Evolutionary conservation across 1,284 basidiomycete genomes (phyloP), one percentile per base, ranked within the genome.

Genomic region (Meira miltonrushii): DNA sequence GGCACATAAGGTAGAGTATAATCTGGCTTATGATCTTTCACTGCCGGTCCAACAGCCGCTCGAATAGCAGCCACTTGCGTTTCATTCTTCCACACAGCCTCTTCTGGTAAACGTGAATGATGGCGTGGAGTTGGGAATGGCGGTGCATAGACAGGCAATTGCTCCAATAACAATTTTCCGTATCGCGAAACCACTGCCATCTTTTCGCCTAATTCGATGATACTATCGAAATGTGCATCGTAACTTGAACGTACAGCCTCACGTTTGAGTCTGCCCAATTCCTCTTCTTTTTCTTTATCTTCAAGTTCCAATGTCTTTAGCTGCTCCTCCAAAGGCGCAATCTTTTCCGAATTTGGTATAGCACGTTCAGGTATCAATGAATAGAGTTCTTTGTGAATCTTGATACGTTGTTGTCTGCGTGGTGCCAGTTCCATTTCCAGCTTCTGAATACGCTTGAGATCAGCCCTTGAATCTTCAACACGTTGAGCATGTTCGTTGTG

Each of bases 121-220:
- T 55, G 39, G 9, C 56, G 52, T 0, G 62, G 53, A 13, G 62
- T 63, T 10, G 71, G 69, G 60, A 68, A 69, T 2, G 61, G 49
- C 3, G 67, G 58, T 39, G 59, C 60, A n/a, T 68, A 67, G 40
- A 64, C 63, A 19, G 72, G 62, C 33, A 73, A 47, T 15, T 65
- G 43, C 1, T 59, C 58, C 33, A 62, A 61, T 37, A 74, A 55
- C 25, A 72, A 59, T 58, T 74, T 74, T 54, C 71, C 71, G 49
- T 74, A 66, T 13, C 68, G 66, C 9, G 72, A 68, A 6, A 67
- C 63, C 19, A 73, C 57, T 2, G 72, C 67, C 58, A 71, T 40
- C 55, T 71, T 72, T 39, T 74, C 72, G 17, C 72, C 72, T 48
- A 71, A 67, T 56, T 71, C 69, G 55, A 71, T 69, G 46, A 73